Conservation (phyloP, 352 stramenopile genomes). For the Phytopythium cucurbitacearum region DNA sequence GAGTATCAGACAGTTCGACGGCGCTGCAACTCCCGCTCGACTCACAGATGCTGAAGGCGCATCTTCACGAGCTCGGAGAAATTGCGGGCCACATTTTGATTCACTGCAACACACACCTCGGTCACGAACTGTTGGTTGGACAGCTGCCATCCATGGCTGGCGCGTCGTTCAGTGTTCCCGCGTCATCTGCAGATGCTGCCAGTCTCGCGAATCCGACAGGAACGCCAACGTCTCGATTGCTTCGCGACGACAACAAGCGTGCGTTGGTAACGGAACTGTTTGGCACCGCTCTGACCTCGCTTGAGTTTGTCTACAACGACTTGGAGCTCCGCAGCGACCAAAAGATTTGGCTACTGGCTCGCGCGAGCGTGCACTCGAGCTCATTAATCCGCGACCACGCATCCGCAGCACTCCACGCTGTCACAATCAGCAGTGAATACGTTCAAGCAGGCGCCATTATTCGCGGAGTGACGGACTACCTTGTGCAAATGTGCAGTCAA, state of each 20-base stretch:
- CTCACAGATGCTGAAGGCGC: slow-evolving; percentile 23
- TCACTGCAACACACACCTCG: slow-evolving; percentile 62
- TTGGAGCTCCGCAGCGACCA: slow-evolving; percentile 57
- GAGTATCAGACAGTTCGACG: background rate
- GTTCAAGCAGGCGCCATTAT: slow-evolving; percentile 29
- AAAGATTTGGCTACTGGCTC: slow-evolving; percentile 54
- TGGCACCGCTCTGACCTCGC: slow-evolving; percentile 27
- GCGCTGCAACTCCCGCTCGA: slow-evolving; percentile 23
- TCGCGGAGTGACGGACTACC: slow-evolving; percentile 53
- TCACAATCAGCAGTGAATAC: slow-evolving; percentile 17
- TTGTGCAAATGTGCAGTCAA: slow-evolving; percentile 45
- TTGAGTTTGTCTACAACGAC: slow-evolving; percentile 39
- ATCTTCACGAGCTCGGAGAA: slow-evolving; percentile 37
- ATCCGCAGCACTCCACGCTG: slow-evolving; percentile 22
- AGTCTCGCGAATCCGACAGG: background rate
- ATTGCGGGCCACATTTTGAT: slow-evolving; percentile 63
- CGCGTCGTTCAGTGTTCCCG: too few species aligned
- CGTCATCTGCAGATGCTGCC: background rate
- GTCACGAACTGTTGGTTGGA: slow-evolving; percentile 42
- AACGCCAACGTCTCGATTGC: slow-evolving; percentile 1
- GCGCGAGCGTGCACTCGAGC: slow-evolving; percentile 45
- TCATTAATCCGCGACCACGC: slow-evolving; percentile 32
- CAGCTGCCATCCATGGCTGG: background rate
- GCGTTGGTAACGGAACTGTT: slow-evolving; percentile 52
- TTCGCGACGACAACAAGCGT: slow-evolving; percentile 45